phyloP scores from a whole-genome alignment of 352 stramenopile species.

The Thalassiosira gravida region DNA sequence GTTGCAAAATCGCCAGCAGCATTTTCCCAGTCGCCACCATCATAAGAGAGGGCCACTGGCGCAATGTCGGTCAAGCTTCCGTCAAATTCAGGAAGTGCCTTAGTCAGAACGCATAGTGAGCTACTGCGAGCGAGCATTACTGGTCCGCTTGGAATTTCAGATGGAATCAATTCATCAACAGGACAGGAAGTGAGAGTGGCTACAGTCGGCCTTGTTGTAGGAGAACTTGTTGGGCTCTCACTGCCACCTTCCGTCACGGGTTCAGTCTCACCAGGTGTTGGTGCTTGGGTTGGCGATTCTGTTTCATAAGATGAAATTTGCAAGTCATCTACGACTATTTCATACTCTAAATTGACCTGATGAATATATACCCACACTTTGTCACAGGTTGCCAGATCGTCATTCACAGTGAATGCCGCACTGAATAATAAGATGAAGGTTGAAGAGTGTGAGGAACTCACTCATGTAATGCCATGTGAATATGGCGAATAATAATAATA shows the following conservation, averaged over 20 bases:
- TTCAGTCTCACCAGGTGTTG: slow-evolving; percentile 20
- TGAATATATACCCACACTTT: slow-evolving; percentile 46
- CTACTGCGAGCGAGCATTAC: slow-evolving; percentile 41
- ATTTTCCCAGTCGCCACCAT: slow-evolving; percentile 66
- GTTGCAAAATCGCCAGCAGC: slow-evolving; percentile 45
- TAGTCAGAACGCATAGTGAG: slow-evolving; percentile 63
- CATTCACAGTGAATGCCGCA: slow-evolving; percentile 41
- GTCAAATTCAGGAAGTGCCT: slow-evolving; percentile 36
- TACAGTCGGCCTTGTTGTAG: slow-evolving; percentile 53
- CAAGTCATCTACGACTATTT: slow-evolving; percentile 57
- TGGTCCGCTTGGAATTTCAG: slow-evolving; percentile 35
- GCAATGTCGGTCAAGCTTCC: slow-evolving; percentile 46
- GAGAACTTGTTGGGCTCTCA: slow-evolving; percentile 27
- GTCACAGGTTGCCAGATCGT: slow-evolving; percentile 46
- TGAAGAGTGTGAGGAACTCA: neutral
- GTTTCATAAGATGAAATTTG: slow-evolving; percentile 36
- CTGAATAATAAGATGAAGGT: neutral
- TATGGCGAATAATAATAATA: too few species aligned
- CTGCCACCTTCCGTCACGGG: slow-evolving; percentile 4
- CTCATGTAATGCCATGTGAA: too few species aligned
- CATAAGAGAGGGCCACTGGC: slow-evolving; percentile 65
- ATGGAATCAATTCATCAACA: slow-evolving; percentile 8
- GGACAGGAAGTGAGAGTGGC: slow-evolving; percentile 44
- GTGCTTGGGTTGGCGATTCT: slow-evolving; percentile 21
- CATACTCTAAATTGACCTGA: neutral